Evolutionary conservation across 768 basidiomycete species (phyloP).

Genomic region (Lactarius evosmus): DNA sequence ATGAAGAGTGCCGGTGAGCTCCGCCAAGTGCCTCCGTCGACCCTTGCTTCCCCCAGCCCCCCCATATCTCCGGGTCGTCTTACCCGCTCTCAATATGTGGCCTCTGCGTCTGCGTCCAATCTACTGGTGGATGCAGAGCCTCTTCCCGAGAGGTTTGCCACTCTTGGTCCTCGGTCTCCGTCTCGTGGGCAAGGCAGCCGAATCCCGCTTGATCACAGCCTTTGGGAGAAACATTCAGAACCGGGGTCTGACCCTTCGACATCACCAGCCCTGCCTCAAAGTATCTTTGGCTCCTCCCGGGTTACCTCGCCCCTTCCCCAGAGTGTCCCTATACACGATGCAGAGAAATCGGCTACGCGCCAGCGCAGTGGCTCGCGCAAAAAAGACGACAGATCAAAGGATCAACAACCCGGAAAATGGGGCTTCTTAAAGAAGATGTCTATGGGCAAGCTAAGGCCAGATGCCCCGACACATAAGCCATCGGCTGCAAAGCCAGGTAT

Average conservation of each 20-base stretch:
- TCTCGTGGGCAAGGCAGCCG: conserved; percentile 38
- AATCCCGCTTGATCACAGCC: conserved; percentile 40
- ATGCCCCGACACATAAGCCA: conserved; percentile 40
- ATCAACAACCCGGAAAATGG: conserved; percentile 76
- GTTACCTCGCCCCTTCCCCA: neutral
- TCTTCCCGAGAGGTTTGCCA: conserved; percentile 60
- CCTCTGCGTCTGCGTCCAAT: conserved; percentile 70
- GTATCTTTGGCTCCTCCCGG: neutral
- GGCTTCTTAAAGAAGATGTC: conserved; percentile 99
- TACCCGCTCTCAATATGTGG: conserved; percentile 48
- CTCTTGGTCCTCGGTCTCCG: conserved; percentile 54
- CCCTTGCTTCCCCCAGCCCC: conserved; percentile 29
- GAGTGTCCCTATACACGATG: conserved; percentile 1
- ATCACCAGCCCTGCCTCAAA: neutral
- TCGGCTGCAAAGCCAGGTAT: conserved; percentile 38
- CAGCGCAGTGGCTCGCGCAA: conserved; percentile 27
- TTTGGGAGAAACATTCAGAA: conserved; percentile 43
- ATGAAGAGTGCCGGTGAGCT: conserved; percentile 89
- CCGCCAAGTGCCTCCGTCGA: conserved; percentile 44
- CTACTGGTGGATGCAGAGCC: conserved; percentile 44
- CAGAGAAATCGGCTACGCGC: conserved; percentile 13
- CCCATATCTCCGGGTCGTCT: conserved; percentile 41
- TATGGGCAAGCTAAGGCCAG: conserved; percentile 86
- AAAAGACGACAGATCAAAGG: conserved; percentile 31
- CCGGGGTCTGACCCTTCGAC: neutral